Base-by-base conservation (phyloP, 1,284 basidiomycete genomes). In the Chiua sp. region DNA sequence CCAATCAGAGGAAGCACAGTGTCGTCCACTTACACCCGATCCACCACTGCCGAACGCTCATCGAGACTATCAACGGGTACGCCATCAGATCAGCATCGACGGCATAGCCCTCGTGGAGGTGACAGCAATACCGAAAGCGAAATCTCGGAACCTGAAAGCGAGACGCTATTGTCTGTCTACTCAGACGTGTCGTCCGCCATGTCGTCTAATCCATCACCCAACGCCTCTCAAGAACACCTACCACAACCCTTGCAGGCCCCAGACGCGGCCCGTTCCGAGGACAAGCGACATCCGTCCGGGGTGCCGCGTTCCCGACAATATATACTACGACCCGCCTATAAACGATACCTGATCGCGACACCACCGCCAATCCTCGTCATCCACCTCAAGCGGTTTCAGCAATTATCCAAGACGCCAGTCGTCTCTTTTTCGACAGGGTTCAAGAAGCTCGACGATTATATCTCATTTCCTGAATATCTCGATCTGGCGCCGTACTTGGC, bases 331-430 rank as follows among this genome's bases (percentile, higher is more conserved):
- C 83, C 92, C 10, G 94, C 94, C 16, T 94, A 93, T 78, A 98
- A 98, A 77, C 90, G 96, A 11, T 98, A 97, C 75, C 87, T 98
- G 61, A 93, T 98, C 68, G 86, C 91, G 7, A 85, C 84, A 1
- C 90, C 93, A 1, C 96, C 96, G 0, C 93, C 94, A 0, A 86
- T 98, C 33, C 85, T 98, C 59, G 92, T 97, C 56, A 86, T 98
- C 62, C 96, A 98, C 68, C 83, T 98, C 54, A 98, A 98, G 79
- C 85, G 96, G 37, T 98, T 98, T 79, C 93, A 96, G 75, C 93
- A 95, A 74, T 75, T 83, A 52, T 73, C 79, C 59, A 80, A 81
- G 75, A 70, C 74, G 49, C 77, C 82, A 42, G 70, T 86, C 69
- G 75, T 83, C 63, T 82, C 84, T 83, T 86, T 87, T 70, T 85